Evolutionary conservation across 2,329 filamentous ascomycete species (phyloP).

Genomic region (Trichoderma koningiopsis): DNA sequence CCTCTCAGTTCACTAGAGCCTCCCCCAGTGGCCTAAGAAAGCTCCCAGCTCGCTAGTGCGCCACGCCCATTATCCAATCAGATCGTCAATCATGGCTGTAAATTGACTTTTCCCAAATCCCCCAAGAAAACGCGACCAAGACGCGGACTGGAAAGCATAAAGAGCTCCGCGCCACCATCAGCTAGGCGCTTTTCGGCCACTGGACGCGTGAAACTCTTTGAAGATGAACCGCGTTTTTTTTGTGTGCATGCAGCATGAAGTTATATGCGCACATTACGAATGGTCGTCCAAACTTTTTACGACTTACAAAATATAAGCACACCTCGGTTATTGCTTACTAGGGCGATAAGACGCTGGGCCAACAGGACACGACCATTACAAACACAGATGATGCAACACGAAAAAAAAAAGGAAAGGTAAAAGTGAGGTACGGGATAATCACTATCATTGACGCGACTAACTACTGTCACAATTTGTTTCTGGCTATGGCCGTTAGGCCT

Average conservation of each 20-base stretch:
- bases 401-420: neutral
- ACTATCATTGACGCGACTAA: slow-evolving; percentile 23
- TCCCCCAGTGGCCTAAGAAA: neutral
- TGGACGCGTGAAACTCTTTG: neutral
- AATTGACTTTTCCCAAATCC: neutral
- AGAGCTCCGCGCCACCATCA: neutral
- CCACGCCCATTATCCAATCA: neutral
- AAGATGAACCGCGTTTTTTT: neutral
- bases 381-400: neutral
- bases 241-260: neutral
- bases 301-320: neutral
- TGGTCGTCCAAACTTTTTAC: neutral
- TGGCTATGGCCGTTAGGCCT: neutral
- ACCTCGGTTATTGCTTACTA: neutral
- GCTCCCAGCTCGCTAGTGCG: neutral
- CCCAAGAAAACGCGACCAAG: neutral
- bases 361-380: neutral
- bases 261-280: neutral
- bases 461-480: slow-evolving; percentile 20
- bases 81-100: neutral
- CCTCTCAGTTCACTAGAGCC: neutral
- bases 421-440: slow-evolving; percentile 3
- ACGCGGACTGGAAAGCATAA: neutral
- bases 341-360: neutral
- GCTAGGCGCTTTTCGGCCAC: neutral